phyloP scores from a whole-genome alignment of 106 monocot species.

The Dendrobium officinale region DNA sequence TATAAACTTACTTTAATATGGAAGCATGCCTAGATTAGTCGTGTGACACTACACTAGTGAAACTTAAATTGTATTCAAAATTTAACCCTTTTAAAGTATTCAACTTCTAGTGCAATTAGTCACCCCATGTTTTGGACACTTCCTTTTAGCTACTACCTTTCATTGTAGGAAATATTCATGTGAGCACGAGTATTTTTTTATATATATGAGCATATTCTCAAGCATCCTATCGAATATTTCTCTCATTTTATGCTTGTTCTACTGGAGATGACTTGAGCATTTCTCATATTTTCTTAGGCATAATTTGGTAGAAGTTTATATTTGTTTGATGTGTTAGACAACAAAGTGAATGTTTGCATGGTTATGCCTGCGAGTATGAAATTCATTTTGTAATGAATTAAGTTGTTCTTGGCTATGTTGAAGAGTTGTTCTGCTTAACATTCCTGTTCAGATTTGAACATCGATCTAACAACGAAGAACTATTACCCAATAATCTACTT shows the following conservation, averaged over 20 bases:
- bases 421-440: constrained; percentile 42
- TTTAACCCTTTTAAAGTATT: too few relatives aligned
- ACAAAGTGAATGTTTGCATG: background rate
- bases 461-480: constrained; percentile 53
- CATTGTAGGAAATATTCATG: too few relatives aligned
- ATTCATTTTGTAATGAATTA: background rate
- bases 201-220: too few relatives aligned
- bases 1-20: too few relatives aligned
- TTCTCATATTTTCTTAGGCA: background rate
- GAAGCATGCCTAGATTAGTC: too few relatives aligned
- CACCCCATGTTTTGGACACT: too few relatives aligned
- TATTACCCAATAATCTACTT: constrained; percentile 87
- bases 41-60: too few relatives aligned
- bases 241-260: background rate
- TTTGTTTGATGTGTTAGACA: background rate
- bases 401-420: background rate
- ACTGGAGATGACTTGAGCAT: background rate
- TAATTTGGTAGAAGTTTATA: background rate
- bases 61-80: too few relatives aligned
- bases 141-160: too few relatives aligned
- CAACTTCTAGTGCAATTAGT: too few relatives aligned
- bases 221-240: background rate
- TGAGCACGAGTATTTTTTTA: too few relatives aligned
- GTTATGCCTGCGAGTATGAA: background rate
- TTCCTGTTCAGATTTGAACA: constrained; percentile 52